Conservation (phyloP, 768 basidiomycete genomes). For the Pholiota molesta region DNA sequence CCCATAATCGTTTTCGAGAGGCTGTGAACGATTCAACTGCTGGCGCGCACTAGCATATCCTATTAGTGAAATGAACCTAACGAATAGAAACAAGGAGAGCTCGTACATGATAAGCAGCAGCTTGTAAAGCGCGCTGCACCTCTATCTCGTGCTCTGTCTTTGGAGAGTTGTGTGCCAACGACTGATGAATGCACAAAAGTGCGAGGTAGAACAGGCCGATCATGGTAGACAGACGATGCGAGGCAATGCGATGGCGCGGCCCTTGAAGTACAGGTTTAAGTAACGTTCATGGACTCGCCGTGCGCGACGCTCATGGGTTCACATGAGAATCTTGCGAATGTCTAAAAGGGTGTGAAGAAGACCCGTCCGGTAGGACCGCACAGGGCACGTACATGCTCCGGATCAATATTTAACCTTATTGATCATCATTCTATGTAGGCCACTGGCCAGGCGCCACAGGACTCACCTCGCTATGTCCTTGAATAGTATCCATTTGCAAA, state of each 20-base stretch:
- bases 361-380: constrained; percentile 26
- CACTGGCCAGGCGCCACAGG: neutral
- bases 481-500: neutral
- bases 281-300: neutral
- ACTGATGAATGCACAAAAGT: constrained; percentile 24
- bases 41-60: constrained; percentile 46
- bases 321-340: constrained; percentile 15
- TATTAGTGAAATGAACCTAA: neutral
- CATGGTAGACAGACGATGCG: constrained; percentile 1
- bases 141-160: constrained; percentile 48
- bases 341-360: constrained; percentile 13
- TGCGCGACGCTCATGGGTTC: constrained; percentile 3
- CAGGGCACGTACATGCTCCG: constrained; percentile 9
- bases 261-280: neutral
- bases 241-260: neutral
- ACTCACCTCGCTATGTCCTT: no score
- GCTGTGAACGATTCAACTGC: constrained; percentile 55
- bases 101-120: constrained; percentile 54
- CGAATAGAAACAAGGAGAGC: no score
- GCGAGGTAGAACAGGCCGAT: constrained; percentile 18
- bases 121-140: constrained; percentile 50
- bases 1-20: constrained; percentile 48
- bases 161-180: constrained; percentile 45
- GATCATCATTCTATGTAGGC: neutral
- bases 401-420: neutral